These are phyloP conservation scores for Croton setiger DNA, from an alignment of 441 rosid species.

Conservation along the genomic window DNA sequence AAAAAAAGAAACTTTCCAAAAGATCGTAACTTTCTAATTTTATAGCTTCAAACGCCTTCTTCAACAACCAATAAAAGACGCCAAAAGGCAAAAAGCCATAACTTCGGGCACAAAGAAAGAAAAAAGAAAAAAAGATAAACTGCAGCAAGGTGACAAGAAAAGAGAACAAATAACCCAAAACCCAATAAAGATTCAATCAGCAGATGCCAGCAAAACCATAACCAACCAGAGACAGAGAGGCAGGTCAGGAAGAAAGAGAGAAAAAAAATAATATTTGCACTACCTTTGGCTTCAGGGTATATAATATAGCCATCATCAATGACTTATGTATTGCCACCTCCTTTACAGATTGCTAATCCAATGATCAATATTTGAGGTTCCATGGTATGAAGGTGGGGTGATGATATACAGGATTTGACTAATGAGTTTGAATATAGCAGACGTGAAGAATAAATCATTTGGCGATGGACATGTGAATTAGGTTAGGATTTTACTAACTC, in stretches of 20 bases:
- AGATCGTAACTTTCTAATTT: not conserved
- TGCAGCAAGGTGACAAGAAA: not conserved
- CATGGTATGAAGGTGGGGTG: not conserved
- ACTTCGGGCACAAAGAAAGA: not conserved
- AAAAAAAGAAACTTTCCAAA: not conserved
- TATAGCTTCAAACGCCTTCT: not conserved
- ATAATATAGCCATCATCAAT: not conserved
- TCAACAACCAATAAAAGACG: not conserved
- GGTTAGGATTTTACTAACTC: too few relatives aligned
- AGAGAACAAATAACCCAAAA: not conserved
- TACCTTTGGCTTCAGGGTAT: not conserved
- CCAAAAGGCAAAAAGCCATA: not conserved
- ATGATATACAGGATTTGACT: not conserved
- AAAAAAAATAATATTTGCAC: not conserved
- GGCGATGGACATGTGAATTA: not conserved
- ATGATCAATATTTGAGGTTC: not conserved
- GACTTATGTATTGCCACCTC: not conserved
- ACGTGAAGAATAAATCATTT: not conserved
- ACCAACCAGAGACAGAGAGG: not conserved
- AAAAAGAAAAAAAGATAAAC: not conserved
- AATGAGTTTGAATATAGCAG: not conserved
- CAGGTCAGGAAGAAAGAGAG: not conserved
- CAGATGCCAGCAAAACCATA: not conserved
- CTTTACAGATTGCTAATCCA: not conserved
- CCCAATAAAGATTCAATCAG: not conserved